Percentiles rank a stretch among this genome's conserved stretches.
phyloP scores from a whole-genome alignment of 306 rosid species.

The Lagenaria siceraria region DNA sequence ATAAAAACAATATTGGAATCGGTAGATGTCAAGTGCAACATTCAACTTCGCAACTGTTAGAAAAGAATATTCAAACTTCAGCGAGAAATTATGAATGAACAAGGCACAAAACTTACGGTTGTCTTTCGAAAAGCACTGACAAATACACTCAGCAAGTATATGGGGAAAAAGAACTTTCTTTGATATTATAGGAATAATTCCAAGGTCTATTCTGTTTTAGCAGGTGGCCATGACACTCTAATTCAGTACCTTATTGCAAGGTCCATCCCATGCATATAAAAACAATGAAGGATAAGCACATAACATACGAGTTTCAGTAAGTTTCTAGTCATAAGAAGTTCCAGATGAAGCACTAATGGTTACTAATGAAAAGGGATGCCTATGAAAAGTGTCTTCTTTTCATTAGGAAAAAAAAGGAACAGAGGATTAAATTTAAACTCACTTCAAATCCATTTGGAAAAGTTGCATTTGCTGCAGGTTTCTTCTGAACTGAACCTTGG shows the following conservation, averaged over 20 bases:
- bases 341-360: neutral
- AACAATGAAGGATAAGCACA: neutral
- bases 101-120: neutral
- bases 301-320: neutral
- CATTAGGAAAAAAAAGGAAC: neutral
- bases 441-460: constrained; percentile 96
- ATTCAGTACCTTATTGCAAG: neutral
- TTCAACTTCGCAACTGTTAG: neutral
- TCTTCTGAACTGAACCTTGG: constrained; percentile 35
- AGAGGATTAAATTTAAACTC: constrained; percentile 4
- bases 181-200: neutral
- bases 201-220: neutral
- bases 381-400: neutral
- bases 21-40: neutral
- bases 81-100: neutral
- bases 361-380: neutral
- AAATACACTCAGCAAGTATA: neutral
- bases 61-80: neutral
- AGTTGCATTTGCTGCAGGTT: constrained; percentile 32
- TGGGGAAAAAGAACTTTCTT: neutral
- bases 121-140: neutral
- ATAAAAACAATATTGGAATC: no score
- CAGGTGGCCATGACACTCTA: neutral
- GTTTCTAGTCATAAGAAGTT: neutral
- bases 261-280: neutral